Evolutionary conservation across 257 asterid genomes (phyloP), one percentile per base, ranked within the genome.

Genomic region (Paraleonurus japonicus): DNA sequence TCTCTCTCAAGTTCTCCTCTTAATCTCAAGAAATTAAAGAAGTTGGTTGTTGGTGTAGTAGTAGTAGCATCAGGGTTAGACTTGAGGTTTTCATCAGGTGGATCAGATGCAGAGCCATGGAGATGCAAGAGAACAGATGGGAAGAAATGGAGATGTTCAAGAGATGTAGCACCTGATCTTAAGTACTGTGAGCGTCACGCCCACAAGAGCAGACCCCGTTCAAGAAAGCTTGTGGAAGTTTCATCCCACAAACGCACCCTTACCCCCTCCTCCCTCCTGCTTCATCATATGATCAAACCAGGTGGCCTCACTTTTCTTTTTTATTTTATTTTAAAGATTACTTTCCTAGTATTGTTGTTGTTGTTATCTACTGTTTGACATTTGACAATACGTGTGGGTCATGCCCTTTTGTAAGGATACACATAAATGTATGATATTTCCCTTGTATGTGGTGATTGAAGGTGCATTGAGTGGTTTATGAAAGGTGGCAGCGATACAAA

Each of bases 41-140:
- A 6, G 2, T 12, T 2, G 12, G 2, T 22, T 15, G 39, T n/a
- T n/a, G n/a, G n/a, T n/a, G n/a, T n/a, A n/a, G n/a, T n/a, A n/a
- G 65, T 28, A 67, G 82, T 70, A 32, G 37, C 9, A 6, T 32
- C 37, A 32, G 37, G 37, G 9, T 11, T 68, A 75, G 86, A 85
- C 4, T 70, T 79, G 77, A 82, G 81, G 85, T 82, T 67, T 30
- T 59, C 85, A 5, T 5, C 78, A 20, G 66, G 37, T 43, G 86
- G 88, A 61, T 74, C 85, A 67, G 92, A 89, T 84, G 80, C 87
- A 11, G 96, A 89, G 83, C 86, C 89, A 17, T 87, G 96, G 96
- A 77, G 96, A 79, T 89, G 96, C 37, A 82, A 80, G 51, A 80
- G 96, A 58, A 89, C 96, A 11, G 95, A 88, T 58, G 95, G 95